Percentiles rank a stretch among this genome's conserved stretches.
phyloP scores from a whole-genome alignment of 179 eudicot genomes.

The Silene coronaria region DNA sequence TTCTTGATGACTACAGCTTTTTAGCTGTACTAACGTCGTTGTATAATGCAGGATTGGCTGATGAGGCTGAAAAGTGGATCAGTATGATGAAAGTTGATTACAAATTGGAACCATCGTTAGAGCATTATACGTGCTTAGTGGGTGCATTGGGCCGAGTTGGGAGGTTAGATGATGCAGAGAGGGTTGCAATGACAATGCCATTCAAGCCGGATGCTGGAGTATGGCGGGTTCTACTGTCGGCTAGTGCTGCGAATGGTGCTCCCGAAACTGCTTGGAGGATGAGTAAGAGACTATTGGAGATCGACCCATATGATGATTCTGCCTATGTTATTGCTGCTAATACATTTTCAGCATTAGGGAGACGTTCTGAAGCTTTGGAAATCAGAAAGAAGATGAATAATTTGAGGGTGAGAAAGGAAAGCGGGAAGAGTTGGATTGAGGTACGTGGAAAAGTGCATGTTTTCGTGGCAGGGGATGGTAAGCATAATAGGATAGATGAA shows the following conservation, averaged over 20 bases:
- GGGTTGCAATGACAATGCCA: conserved; percentile 47
- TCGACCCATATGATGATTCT: conserved; percentile 52
- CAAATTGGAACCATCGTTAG: conserved; percentile 38
- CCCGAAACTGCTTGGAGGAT: conserved; percentile 43
- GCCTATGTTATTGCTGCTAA: conserved; percentile 63
- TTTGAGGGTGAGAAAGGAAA: conserved; percentile 44
- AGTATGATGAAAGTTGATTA: conserved; percentile 34
- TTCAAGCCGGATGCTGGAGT: conserved; percentile 54
- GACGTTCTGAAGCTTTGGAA: conserved; percentile 43
- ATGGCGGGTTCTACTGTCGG: conserved; percentile 55
- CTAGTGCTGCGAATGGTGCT: conserved; percentile 38
- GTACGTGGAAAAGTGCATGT: conserved; percentile 45
- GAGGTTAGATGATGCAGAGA: conserved; percentile 48
- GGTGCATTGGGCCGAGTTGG: conserved; percentile 58
- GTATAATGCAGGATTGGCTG: conserved; percentile 44
- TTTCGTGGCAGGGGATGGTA: conserved; percentile 47
- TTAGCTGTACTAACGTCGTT: conserved; percentile 50
- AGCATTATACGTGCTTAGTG: conserved; percentile 60
- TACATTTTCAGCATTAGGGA: conserved; percentile 41
- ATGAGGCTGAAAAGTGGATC: conserved; percentile 41
- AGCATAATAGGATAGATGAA: conserved; percentile 40
- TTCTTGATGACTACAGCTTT: conserved; percentile 48
- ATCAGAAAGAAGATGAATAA: conserved; percentile 55
- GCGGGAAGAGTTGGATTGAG: conserved; percentile 70
- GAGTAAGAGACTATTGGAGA: conserved; percentile 42